Evolutionary conservation across 768 basidiomycete genomes (phyloP).

Genomic region (Mrakia hoshinonis): DNA sequence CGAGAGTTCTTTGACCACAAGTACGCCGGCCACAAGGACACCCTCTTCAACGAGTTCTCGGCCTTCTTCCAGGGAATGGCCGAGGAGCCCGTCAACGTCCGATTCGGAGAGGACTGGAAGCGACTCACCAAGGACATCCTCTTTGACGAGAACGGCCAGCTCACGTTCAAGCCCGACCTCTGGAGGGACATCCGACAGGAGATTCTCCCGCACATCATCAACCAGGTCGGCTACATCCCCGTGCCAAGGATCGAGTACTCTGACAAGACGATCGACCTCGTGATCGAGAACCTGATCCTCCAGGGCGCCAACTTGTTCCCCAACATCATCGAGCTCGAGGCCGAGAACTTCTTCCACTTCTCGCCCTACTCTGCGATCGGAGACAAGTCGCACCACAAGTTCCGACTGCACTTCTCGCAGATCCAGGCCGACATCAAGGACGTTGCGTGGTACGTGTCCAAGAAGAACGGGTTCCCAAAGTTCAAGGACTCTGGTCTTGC

Average conservation of each 20-base stretch:
- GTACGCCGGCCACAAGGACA: conserved; percentile 71
- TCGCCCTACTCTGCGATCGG: conserved; percentile 57
- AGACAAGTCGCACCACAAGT: conserved; percentile 58
- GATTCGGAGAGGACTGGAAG: conserved; percentile 64
- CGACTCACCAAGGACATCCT: conserved; percentile 74
- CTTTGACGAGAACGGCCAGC: conserved; percentile 56
- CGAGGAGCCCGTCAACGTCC: conserved; percentile 45
- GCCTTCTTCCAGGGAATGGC: conserved; percentile 78
- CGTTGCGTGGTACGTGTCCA: conserved; percentile 63
- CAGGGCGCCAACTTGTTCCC: conserved; percentile 77
- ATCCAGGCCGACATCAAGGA: conserved; percentile 54
- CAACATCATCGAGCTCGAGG: conserved; percentile 50
- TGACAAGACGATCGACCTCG: conserved; percentile 73
- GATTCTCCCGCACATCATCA: conserved; percentile 68
- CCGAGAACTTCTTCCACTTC: conserved; percentile 74
- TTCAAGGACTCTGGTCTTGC: conserved; percentile 73
- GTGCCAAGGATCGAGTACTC: conserved; percentile 93
- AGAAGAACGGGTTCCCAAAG: conserved; percentile 57
- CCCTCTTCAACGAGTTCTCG: conserved; percentile 59
- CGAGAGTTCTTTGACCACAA: conserved; percentile 66
- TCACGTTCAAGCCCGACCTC: conserved; percentile 78
- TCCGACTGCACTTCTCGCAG: conserved; percentile 67
- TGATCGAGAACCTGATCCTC: conserved; percentile 85
- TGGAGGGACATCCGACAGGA: conserved; percentile 77
- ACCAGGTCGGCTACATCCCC: conserved; percentile 49